Conservation (phyloP, 306 rosid genomes). For the Vigna unguiculata region DNA sequence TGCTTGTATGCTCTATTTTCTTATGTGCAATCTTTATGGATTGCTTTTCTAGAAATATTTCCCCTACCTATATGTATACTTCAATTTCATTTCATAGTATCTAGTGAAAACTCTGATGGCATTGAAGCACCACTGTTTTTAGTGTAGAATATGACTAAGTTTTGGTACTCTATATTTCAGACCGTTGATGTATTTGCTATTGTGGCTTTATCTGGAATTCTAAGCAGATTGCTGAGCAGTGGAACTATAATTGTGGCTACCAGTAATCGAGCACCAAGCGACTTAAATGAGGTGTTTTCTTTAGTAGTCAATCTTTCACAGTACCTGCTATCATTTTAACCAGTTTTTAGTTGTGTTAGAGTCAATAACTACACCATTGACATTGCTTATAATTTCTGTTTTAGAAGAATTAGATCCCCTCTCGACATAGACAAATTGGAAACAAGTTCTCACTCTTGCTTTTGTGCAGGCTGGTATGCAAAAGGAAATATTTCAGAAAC, state of each 20-base stretch:
- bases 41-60: conserved; percentile 5
- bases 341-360: conserved; percentile 1
- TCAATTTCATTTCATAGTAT: conserved; percentile 36
- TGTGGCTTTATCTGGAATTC: conserved; percentile 99
- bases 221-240: conserved; percentile 85
- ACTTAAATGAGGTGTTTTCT: conserved; percentile 78
- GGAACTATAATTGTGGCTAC: conserved; percentile 97
- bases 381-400: conserved; percentile 37
- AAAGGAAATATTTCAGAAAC: conserved; percentile 72
- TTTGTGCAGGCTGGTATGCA: conserved; percentile 89
- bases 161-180: conserved; percentile 69
- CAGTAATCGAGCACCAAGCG: conserved; percentile 92
- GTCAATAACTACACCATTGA: conserved; percentile 22
- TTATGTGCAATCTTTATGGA: conserved; percentile 8
- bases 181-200: conserved; percentile 99
- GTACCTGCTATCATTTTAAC: conserved; percentile 17
- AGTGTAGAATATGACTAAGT: conserved; percentile 43
- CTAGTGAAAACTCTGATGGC: conserved; percentile 31
- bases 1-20: conserved; percentile 14
- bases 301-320: conserved; percentile 22
- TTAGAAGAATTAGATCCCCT: conserved; percentile 27
- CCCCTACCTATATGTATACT: neutral
- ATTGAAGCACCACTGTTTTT: conserved; percentile 23
- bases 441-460: conserved; percentile 5
- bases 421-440: conserved; percentile 14